Percentiles rank a stretch among this genome's conserved stretches.
Evolutionary conservation across 768 basidiomycete species (phyloP).

Genomic region (Amanita molliuscula): DNA sequence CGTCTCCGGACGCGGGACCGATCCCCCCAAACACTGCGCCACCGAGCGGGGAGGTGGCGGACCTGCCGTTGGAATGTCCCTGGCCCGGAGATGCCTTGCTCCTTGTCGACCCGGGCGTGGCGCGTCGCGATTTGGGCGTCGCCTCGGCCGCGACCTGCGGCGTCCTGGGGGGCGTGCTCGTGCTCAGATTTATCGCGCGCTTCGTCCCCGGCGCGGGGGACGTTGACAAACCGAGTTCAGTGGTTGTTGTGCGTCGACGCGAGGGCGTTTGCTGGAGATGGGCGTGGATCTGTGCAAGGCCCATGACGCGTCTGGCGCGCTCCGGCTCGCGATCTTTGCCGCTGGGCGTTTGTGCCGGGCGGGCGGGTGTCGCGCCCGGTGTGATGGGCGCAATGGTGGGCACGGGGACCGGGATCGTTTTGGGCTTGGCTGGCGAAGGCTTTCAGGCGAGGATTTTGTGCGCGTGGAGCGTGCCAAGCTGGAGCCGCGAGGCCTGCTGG

Average conservation of each 20-base stretch:
- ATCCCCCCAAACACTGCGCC: background rate
- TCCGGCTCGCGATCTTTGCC: background rate
- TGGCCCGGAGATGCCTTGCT: constrained; percentile 13
- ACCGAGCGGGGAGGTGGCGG: constrained; percentile 5
- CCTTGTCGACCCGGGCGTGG: constrained; percentile 31
- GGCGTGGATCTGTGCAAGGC: constrained; percentile 5
- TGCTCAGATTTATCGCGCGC: background rate
- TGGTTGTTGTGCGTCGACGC: constrained; percentile 9
- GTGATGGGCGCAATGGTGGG: background rate
- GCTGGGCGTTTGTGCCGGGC: background rate
- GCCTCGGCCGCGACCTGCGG: background rate
- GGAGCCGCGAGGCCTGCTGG: constrained; percentile 2
- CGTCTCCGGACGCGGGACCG: background rate
- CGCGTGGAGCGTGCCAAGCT: constrained; percentile 15
- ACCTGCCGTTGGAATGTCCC: constrained; percentile 16
- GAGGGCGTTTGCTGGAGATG: constrained; percentile 9
- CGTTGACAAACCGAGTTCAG: constrained; percentile 15
- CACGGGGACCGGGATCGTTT: background rate
- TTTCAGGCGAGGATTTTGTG: background rate
- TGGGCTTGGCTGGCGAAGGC: background rate
- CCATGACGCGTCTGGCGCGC: background rate
- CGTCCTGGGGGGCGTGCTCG: background rate
- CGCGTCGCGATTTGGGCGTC: constrained; percentile 19
- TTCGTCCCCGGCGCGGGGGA: constrained; percentile 30
- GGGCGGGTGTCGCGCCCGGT: background rate